Evolutionary conservation across 2,329 filamentous ascomycete species (phyloP), one percentile per base, ranked within the genome.

Genomic region (Paraconiothyrium sp.): DNA sequence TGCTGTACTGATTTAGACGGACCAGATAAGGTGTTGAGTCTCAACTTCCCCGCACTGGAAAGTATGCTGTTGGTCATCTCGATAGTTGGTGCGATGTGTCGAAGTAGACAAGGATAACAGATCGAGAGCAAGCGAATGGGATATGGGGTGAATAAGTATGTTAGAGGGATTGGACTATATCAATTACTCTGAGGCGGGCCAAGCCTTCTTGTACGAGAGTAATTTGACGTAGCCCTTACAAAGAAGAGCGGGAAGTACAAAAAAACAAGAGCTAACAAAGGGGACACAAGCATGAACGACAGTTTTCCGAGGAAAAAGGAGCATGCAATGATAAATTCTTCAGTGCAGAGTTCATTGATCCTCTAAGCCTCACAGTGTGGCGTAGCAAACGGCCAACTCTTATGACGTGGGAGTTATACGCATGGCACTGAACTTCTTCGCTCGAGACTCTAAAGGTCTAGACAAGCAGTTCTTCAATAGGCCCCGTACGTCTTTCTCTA

Each of bases 231-330:
- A 39, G 11, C 1, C n/a, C 10, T 13, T 13, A 54, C 35, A 43
- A 41, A 54, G 35, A 54, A 54, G 2, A 7, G 5, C 1, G 22
- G 14, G 7, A 13, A 30, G 7, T 54, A 43, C 35, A 54, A 54
- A 35, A 35, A 22, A 30, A 43, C 14, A 54, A 43, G 43, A 35
- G 20, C 11, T 27, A 4, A 43, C 22, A 54, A 54, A 54, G 50
- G 5, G 22, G 13, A n/a, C 2, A 9, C 24, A 30, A 4, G 34
- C 49, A 27, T 27, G 11, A 41, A 30, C 13, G 4, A 30, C 2
- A 20, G 41, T 30, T 41, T 54, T 43, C 50, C 35, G 20, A 30
- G 24, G 22, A 54, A 37, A 54, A 54, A 54, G 50, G 10, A 24
- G n/a, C 10, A 16, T 10, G 34, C n/a, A 39, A 39, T 24, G 37